Evolutionary conservation across 1,284 basidiomycete genomes (phyloP), one percentile per base, ranked within the genome.

Genomic region (Apiotrichum gamsii): DNA sequence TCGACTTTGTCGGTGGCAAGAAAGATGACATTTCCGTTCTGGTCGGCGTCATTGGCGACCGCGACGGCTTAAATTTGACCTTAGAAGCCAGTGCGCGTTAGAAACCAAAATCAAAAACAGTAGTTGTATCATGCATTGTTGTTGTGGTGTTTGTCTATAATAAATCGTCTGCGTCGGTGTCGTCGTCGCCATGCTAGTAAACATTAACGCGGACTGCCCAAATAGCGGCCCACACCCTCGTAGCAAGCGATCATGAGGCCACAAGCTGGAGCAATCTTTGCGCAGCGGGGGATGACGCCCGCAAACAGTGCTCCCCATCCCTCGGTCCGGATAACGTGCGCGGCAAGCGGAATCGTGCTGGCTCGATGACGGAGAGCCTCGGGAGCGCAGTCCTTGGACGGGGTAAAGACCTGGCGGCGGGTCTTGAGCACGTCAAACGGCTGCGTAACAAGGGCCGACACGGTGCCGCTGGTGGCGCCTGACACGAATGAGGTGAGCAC

Each of bases 361-460:
- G 60, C 51, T 25, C 56, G 50, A 49, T 61, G 58, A 25, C 53
- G 45, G 65, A 75, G 47, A 60, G 67, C 53, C 59, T 72, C 54
- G 62, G 64, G 34, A 70, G 70, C 25, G 75, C 67, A 39, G 73
- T 68, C 20, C 77, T 77, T 82, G 80, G 86, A 51, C 80, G 69
- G 57, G 81, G 72, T 42, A 83, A 67, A 70, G 3, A 73, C 83
- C 64, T 98, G 94, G 41, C 88, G 76, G 36, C 93, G 79, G 3
- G 95, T 98, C 74, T 98, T 98, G 54, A 97, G 78, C 16, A 96
- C 88, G 65, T 98, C 94, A 63, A 96, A 96, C 0, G 95, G 94
- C 29, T 91, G 90, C 2, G 94, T 97, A 30, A 94, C 51, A 8
- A 96, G 75, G 0, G 94, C 90, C 3, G 94, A 88, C 0, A 85